A percentile compares a stretch with the other conserved stretches of the same genome.
Evolutionary conservation across 1,284 basidiomycete species (phyloP).

Genomic region (Retiboletus flavoniger): DNA sequence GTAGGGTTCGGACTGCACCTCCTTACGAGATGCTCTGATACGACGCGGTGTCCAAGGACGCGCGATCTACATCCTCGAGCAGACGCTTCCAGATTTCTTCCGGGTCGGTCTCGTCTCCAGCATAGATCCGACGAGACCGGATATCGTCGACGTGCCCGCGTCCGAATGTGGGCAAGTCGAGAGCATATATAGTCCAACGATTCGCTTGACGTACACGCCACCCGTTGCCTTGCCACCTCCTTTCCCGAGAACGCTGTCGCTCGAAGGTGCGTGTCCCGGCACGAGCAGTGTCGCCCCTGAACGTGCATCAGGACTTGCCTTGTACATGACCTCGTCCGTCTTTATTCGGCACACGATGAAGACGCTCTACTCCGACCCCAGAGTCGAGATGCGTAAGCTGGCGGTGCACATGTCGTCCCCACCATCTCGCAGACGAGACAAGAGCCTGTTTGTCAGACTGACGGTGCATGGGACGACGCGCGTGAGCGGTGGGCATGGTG

Average conservation of each 20-base stretch:
- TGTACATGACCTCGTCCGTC: constrained; percentile 69
- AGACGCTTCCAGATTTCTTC: constrained; percentile 75
- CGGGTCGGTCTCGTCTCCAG: constrained; percentile 59
- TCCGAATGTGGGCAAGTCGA: constrained; percentile 36
- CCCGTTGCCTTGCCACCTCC: constrained; percentile 63
- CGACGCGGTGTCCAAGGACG: constrained; percentile 49
- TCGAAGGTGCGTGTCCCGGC: constrained; percentile 56
- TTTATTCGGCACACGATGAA: constrained; percentile 72
- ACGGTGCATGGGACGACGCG: constrained; percentile 56
- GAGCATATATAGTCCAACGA: constrained; percentile 54
- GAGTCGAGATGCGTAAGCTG: constrained; percentile 53
- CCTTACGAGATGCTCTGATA: constrained; percentile 31
- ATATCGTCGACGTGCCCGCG: constrained; percentile 19
- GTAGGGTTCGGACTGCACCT: constrained; percentile 35
- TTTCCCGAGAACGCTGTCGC: constrained; percentile 61
- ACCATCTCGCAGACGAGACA: constrained; percentile 42
- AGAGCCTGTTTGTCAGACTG: constrained; percentile 54
- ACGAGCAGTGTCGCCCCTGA: background rate
- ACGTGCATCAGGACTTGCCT: constrained; percentile 51
- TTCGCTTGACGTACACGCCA: constrained; percentile 63
- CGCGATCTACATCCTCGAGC: constrained; percentile 64
- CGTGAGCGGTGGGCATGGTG: constrained; percentile 54
- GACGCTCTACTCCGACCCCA: constrained; percentile 66
- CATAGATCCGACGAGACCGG: constrained; percentile 42
- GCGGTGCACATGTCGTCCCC: constrained; percentile 34